Evolutionary conservation across 495 filamentous ascomycete species (phyloP).

Genomic region (Penicillium canariense): DNA sequence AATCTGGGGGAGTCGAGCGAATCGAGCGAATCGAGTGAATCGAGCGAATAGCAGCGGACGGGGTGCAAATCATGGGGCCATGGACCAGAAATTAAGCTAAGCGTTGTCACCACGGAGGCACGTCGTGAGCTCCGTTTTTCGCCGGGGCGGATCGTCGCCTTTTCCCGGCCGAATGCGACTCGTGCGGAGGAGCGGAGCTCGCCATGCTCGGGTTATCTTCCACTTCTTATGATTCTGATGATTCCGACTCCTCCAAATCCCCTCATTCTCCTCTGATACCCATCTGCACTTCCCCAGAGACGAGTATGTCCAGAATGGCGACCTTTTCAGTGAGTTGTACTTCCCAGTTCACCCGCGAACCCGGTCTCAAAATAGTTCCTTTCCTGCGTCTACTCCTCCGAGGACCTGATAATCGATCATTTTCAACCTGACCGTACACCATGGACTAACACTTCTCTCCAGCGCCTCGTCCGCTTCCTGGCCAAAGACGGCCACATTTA

Average conservation of each 20-base stretch:
- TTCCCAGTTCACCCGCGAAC: background rate
- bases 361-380: no score
- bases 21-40: background rate
- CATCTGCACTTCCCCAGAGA: background rate
- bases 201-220: no score
- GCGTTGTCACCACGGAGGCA: no score
- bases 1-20: background rate
- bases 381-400: no score
- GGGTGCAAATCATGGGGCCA: no score
- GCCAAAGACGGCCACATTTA: conserved; percentile 72
- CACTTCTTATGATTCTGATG: background rate
- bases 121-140: conserved; percentile 32
- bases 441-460: conserved; percentile 1
- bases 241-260: background rate
- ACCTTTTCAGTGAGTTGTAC: conserved; percentile 10
- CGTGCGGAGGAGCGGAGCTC: no score
- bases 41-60: background rate
- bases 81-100: no score
- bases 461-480: conserved; percentile 80
- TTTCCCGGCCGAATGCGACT: conserved; percentile 26
- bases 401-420: no score
- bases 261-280: background rate
- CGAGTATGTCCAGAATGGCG: conserved; percentile 7
- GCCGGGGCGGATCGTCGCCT: conserved; percentile 8
- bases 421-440: background rate